These are phyloP conservation scores for Umbelopsis ramanniana DNA, from an alignment of 192 early-diverging fungal species.

Conservation along the genomic window DNA sequence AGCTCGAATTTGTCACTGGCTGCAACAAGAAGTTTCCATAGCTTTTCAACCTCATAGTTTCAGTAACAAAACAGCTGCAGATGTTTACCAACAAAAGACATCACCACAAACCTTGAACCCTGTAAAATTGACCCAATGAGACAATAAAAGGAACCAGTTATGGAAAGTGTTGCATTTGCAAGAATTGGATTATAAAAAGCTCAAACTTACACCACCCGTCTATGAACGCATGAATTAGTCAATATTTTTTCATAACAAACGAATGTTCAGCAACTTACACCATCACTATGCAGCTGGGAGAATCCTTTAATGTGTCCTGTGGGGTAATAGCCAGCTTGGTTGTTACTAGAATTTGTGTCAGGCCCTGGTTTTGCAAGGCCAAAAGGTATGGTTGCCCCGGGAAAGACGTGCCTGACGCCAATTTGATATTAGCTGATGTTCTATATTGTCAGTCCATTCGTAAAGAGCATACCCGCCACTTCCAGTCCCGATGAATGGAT, in stretches of 20 bases:
- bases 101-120: neutral
- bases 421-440: neutral
- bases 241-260: neutral
- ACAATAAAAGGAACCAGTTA: neutral
- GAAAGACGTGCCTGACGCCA: neutral
- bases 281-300: conserved; percentile 33
- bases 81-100: neutral
- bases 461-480: neutral
- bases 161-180: neutral
- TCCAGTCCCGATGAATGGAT: conserved; percentile 15
- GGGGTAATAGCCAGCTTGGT: conserved; percentile 33
- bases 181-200: neutral
- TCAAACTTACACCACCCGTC: conserved; percentile 14
- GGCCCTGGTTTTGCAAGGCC: conserved; percentile 41
- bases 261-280: neutral
- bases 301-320: conserved; percentile 28
- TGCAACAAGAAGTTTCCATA: conserved; percentile 17
- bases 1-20: conserved; percentile 6
- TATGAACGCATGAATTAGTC: neutral
- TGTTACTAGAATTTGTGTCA: conserved; percentile 28
- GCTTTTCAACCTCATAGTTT: neutral
- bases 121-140: neutral
- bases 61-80: neutral
- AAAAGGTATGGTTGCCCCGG: conserved; percentile 34
- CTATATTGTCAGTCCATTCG: neutral